Evolutionary conservation across 1,284 basidiomycete species (phyloP).

Genomic region (Ustilago nuda): DNA sequence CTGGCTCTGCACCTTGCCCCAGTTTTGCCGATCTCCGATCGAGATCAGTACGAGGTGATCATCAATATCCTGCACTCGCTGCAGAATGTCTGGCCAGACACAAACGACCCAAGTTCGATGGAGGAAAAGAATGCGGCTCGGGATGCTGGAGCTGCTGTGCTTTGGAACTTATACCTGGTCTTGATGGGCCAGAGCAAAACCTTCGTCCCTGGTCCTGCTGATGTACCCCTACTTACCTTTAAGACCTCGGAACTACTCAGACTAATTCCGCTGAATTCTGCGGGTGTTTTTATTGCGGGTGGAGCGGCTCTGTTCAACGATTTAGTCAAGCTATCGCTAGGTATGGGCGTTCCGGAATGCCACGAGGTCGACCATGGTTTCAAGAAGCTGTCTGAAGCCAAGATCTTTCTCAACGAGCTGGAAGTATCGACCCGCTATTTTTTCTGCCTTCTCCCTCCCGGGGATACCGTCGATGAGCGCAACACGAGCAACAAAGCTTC

Average conservation of each 20-base stretch:
- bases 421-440: conserved; percentile 16
- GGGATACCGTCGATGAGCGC: not conserved
- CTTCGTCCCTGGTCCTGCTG: not conserved
- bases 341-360: conserved; percentile 3
- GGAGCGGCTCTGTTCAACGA: conserved; percentile 13
- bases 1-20: conserved; percentile 21
- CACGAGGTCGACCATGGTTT: not conserved
- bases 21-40: conserved; percentile 11
- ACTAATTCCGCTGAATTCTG: not conserved
- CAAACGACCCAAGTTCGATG: not conserved
- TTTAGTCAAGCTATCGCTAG: conserved; percentile 1
- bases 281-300: not conserved
- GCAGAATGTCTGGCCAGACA: conserved; percentile 24
- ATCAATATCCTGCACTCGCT: conserved; percentile 14
- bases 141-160: conserved; percentile 7
- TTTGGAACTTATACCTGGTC: conserved; percentile 24
- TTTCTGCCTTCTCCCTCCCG: conserved; percentile 15
- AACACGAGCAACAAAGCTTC: not conserved
- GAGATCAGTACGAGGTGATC: conserved; percentile 3
- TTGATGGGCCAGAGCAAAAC: conserved; percentile 14
- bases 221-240: not conserved
- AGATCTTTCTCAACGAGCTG: conserved; percentile 19
- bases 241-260: not conserved
- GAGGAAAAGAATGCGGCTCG: not conserved
- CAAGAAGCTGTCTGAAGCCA: conserved; percentile 3